Evolutionary conservation across 371 early-diverging fungal species (phyloP).

Genomic region (Batkoa obscura): DNA sequence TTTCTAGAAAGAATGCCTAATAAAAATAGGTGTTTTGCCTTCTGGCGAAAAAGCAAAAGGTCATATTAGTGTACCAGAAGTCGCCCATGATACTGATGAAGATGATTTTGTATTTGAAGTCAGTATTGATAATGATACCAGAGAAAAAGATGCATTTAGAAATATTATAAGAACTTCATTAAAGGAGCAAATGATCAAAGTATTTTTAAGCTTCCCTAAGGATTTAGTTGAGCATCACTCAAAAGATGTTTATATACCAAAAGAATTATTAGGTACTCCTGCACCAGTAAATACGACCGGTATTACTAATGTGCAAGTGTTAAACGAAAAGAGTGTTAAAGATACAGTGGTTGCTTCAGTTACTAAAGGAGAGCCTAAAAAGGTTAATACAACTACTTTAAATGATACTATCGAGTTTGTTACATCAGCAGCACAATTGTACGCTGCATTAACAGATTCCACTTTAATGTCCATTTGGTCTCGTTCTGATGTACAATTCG

Average conservation of each 20-base stretch:
- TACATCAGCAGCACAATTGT: slow-evolving; percentile 70
- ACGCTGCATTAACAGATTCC: slow-evolving; percentile 51
- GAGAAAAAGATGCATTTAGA: slow-evolving; percentile 37
- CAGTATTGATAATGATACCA: slow-evolving; percentile 32
- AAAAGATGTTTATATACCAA: slow-evolving; percentile 74
- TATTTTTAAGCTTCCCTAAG: slow-evolving; percentile 38
- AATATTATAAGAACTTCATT: slow-evolving; percentile 49
- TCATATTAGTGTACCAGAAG: slow-evolving; percentile 69
- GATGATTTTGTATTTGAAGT: slow-evolving; percentile 73
- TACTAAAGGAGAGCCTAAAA: slow-evolving; percentile 6
- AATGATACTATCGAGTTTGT: slow-evolving; percentile 65
- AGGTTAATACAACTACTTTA: slow-evolving; percentile 41
- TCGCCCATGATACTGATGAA: slow-evolving; percentile 68
- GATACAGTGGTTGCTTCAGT: slow-evolving; percentile 12
- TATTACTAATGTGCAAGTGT: neutral
- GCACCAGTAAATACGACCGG: neutral
- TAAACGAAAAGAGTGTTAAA: neutral
- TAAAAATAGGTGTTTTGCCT: slow-evolving; percentile 23
- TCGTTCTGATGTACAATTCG: slow-evolving; percentile 35
- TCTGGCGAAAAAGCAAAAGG: slow-evolving; percentile 54
- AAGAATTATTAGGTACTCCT: slow-evolving; percentile 18
- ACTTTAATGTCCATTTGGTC: slow-evolving; percentile 66
- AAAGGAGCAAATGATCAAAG: slow-evolving; percentile 34
- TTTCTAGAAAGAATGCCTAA: neutral
- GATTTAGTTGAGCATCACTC: slow-evolving; percentile 65